Percentiles rank a stretch among this genome's conserved stretches.
Conservation (phyloP, 768 basidiomycete species). For the Exidia glandulosa region DNA sequence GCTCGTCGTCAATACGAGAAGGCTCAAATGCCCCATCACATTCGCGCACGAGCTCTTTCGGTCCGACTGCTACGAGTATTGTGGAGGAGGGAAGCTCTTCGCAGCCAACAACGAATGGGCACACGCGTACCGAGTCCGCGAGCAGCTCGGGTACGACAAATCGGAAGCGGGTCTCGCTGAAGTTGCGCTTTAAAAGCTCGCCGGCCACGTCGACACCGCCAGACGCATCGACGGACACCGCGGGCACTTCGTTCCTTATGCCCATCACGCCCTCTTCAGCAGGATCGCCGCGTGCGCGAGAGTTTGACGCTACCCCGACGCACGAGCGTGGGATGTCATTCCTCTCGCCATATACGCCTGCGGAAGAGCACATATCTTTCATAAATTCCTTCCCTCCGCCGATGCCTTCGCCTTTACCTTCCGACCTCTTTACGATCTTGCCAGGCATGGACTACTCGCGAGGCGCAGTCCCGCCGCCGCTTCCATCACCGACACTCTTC, state of each 20-base stretch:
- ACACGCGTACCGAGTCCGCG: not conserved
- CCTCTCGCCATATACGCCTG: not conserved
- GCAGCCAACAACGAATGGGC: not conserved
- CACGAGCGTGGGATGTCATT: not conserved
- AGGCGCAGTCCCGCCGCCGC: not conserved
- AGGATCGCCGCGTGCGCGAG: not conserved
- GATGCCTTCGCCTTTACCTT: not conserved
- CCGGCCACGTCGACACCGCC: not conserved
- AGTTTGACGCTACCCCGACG: not conserved
- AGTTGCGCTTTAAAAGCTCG: not conserved
- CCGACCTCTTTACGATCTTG: not conserved
- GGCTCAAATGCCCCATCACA: not conserved
- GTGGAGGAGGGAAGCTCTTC: not conserved
- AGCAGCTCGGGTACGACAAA: not conserved
- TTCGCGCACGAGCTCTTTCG: not conserved
- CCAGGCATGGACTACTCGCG: too few relatives aligned
- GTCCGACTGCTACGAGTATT: not conserved
- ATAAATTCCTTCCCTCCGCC: not conserved
- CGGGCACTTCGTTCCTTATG: not conserved
- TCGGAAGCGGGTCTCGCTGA: not conserved
- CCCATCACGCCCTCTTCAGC: not conserved
- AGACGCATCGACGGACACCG: too few relatives aligned
- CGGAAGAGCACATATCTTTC: not conserved
- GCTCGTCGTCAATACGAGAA: not conserved
- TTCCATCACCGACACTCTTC: not conserved